Evolutionary conservation across 2,329 filamentous ascomycete genomes (phyloP).

Genomic region (Trichophyton simii): DNA sequence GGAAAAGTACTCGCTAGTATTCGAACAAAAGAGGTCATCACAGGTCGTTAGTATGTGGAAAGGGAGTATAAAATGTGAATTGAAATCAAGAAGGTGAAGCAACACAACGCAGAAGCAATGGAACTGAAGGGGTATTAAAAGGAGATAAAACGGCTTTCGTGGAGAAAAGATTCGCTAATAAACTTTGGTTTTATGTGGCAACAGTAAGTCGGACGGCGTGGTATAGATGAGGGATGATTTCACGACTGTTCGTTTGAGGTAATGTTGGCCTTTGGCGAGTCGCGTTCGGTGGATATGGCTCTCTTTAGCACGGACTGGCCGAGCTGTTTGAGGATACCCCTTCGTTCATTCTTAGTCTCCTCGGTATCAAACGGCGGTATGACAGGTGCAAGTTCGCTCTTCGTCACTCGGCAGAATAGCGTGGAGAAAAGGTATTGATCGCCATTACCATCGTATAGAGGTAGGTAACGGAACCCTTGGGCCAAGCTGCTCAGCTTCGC

Average conservation of each 20-base stretch:
- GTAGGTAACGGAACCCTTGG: constrained; percentile 84
- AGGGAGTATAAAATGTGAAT: background rate
- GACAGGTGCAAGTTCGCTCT: constrained; percentile 39
- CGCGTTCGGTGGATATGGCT: constrained; percentile 29
- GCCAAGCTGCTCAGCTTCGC: constrained; percentile 83
- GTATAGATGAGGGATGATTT: background rate
- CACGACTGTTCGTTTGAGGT: background rate
- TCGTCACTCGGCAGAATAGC: constrained; percentile 77
- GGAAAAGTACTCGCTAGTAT: background rate
- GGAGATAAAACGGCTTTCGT: background rate
- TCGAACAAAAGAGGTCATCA: constrained; percentile 1
- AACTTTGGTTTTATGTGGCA: background rate
- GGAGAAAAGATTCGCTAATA: background rate
- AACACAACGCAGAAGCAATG: background rate
- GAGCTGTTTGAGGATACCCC: constrained; percentile 31
- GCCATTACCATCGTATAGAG: constrained; percentile 74
- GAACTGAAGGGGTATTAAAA: background rate
- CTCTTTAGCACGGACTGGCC: constrained; percentile 36
- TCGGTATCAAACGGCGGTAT: constrained; percentile 25
- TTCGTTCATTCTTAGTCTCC: constrained; percentile 29
- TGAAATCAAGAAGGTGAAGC: background rate
- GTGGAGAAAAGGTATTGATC: constrained; percentile 93
- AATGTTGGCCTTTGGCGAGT: constrained; percentile 17
- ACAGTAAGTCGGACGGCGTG: constrained; percentile 4
- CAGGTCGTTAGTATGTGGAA: background rate